Percentiles rank a stretch among this genome's conserved stretches.
These are phyloP conservation scores for Pichia membranifaciens DNA, from an alignment of 805 yeast species.

Conservation along the genomic window DNA sequence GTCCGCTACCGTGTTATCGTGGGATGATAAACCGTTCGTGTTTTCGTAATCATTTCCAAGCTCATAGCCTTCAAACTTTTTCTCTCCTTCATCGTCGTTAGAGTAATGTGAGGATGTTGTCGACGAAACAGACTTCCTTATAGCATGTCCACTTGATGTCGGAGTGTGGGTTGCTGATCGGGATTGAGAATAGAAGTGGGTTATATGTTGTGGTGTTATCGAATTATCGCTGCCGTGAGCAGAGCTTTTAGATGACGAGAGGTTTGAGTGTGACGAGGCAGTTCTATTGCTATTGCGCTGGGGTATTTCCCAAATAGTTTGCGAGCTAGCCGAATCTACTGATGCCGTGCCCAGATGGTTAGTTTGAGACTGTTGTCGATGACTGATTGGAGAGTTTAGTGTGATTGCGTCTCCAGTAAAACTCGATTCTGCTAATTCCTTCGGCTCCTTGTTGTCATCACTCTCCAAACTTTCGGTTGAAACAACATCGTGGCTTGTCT, in stretches of 20 bases:
- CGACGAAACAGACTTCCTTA: slow-evolving; percentile 6
- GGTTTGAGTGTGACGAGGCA: neutral
- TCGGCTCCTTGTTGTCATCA: no score
- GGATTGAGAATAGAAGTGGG: neutral
- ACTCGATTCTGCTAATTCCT: no score
- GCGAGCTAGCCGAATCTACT: slow-evolving; percentile 1
- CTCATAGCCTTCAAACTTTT: neutral
- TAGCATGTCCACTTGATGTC: neutral
- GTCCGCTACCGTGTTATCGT: neutral
- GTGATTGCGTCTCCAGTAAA: no score
- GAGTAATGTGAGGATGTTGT: slow-evolving; percentile 15
- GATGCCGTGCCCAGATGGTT: no score
- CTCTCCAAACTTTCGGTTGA: neutral
- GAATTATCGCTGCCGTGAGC: neutral
- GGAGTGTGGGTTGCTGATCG: neutral
- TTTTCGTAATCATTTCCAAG: neutral
- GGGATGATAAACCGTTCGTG: neutral
- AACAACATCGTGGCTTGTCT: neutral
- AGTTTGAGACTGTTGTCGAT: neutral
- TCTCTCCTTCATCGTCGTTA: neutral
- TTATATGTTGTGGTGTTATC: neutral
- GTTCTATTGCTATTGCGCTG: slow-evolving; percentile 24
- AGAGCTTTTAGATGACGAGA: neutral
- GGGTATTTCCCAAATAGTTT: slow-evolving; percentile 20
- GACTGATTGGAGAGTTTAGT: no score